Base-by-base conservation (phyloP, 768 basidiomycete genomes). In the Podaxis sp. region DNA sequence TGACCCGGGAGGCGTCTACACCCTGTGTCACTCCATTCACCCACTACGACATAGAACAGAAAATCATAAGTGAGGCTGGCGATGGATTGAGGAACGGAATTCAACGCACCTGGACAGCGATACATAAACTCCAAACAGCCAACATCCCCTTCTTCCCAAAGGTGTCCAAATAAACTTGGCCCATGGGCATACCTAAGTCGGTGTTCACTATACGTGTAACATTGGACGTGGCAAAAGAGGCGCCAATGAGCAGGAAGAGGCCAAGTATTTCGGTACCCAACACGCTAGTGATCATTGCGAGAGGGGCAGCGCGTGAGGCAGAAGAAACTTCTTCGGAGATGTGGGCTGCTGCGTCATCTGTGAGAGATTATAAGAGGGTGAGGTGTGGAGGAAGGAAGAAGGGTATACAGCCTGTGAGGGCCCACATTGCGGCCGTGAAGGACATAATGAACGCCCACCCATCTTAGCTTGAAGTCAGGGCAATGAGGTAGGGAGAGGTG, bases 371-470 rank as follows among this genome's bases (percentile, higher is more conserved):
- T 67, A 30, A 57, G 48, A 46, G 33, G 46, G 22, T 36, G 39
- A 22, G 42, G n/a, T n/a, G 30, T 28, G 30, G 19, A 40, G 39
- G 30, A 48, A 51, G 4, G 57, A 19, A 19, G 22, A 40, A 44
- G 8, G 4, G 71, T 83, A 66, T 59, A 86, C 86, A 87, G 64
- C 86, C 86, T 0, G 86, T 87, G 59, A 87, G 70, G 1, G 83
- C 84, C 86, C 86, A 87, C 85, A 87, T 87, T 1, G 84, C 82
- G 1, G 85, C 74, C 0, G 84, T 87, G 68, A 87, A 87, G 0
- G 87, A 78, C 38, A 87, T 69, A 56, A 87, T 72, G 71, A 87
- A 87, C 2, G 85, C 85, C 85, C 85, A 87, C 6, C 80, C 84
- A 72, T 78, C 86, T 87, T 59, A 15, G 26, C 30, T 40, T 19